Evolutionary conservation across 352 stramenopile species (phyloP).

Genomic region (Thalassiosira mediterranea): DNA sequence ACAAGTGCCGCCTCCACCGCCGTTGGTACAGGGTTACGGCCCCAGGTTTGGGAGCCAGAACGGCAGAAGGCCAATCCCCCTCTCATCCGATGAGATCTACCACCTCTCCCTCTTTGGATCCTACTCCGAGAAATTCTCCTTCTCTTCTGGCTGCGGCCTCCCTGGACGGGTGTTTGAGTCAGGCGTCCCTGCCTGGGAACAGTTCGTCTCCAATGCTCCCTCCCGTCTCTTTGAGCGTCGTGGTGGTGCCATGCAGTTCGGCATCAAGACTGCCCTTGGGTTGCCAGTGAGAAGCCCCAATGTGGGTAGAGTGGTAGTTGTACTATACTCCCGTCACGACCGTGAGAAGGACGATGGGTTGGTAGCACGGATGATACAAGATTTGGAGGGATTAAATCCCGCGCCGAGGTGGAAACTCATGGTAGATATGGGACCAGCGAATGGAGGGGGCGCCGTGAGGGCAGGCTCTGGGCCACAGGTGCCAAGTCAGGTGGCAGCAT

Average conservation of each 20-base stretch:
- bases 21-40: no score
- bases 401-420: constrained; percentile 78
- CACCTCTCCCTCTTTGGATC: constrained; percentile 68
- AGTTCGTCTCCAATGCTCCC: constrained; percentile 40
- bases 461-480: no score
- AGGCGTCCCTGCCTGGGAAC: constrained; percentile 50
- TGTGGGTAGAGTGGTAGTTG: constrained; percentile 61
- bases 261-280: constrained; percentile 62
- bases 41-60: neutral
- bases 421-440: constrained; percentile 61
- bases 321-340: constrained; percentile 57
- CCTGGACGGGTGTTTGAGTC: constrained; percentile 64
- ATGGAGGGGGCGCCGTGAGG: neutral
- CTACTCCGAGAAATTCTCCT: constrained; percentile 80
- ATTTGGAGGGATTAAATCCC: constrained; percentile 51
- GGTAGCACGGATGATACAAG: constrained; percentile 18
- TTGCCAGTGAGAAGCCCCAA: constrained; percentile 54
- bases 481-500: no score
- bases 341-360: constrained; percentile 41
- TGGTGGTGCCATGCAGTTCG: constrained; percentile 61
- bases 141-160: constrained; percentile 72
- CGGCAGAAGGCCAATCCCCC: no score
- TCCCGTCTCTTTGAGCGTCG: constrained; percentile 56
- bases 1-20: no score
- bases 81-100: constrained; percentile 48